Evolutionary conservation across 208 protist genomes (phyloP), one percentile per base, ranked within the genome.

Genomic region (Acanthamoeba divionensis): DNA sequence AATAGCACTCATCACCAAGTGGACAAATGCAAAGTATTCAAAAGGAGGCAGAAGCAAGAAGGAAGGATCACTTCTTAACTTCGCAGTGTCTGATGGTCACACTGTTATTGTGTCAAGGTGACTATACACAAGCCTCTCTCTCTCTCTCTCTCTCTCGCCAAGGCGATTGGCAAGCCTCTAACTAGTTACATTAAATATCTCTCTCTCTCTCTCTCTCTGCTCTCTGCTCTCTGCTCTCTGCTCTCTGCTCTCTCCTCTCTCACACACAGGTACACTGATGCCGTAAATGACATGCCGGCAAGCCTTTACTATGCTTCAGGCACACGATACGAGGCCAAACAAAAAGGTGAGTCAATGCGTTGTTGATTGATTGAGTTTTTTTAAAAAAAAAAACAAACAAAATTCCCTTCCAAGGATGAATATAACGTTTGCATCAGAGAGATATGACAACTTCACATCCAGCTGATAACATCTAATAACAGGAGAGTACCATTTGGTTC

Each of bases 401-500:
- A n/a, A n/a, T n/a, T n/a, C n/a, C n/a, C n/a, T n/a, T n/a, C n/a
- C n/a, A n/a, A n/a, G n/a, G n/a, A n/a, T n/a, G n/a, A n/a, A n/a
- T n/a, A n/a, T n/a, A n/a, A n/a, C n/a, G n/a, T n/a, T n/a, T n/a
- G n/a, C n/a, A n/a, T n/a, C n/a, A n/a, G n/a, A n/a, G n/a, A n/a
- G n/a, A n/a, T n/a, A n/a, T n/a, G n/a, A n/a, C n/a, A n/a, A n/a
- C n/a, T n/a, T n/a, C n/a, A n/a, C n/a, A n/a, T n/a, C n/a, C n/a
- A n/a, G n/a, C n/a, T n/a, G n/a, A n/a, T n/a, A n/a, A n/a, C n/a
- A n/a, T n/a, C n/a, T n/a, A n/a, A n/a, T 3, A 60, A 10, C n/a
- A 65, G 79, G 79, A 36, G 85, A 90, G 47, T 90, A 90, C 50
- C 48, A 75, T n/a, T 21, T 90, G 65, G 48, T 77, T 45, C 85